Evolutionary conservation across 78 protist species (phyloP), one percentile per base, ranked within the genome.

Genomic region (Dictyostelium capitatum): DNA sequence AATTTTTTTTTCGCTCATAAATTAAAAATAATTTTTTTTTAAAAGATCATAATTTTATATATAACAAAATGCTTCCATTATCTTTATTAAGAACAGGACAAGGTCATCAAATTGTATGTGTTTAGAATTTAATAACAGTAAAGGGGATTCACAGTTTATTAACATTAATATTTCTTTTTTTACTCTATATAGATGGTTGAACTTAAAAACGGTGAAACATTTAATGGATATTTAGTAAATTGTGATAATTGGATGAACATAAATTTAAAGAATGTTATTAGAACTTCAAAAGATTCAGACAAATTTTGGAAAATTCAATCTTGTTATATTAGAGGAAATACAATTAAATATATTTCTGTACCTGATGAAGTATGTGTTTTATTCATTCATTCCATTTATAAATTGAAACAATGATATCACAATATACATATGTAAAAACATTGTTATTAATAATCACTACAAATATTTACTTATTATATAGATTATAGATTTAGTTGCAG

Each of bases 171-270:
- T 46, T 14, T 23, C 23, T 73, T n/a, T 9, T 20, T 47, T 17
- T 20, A 10, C 6, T n/a, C n/a, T n/a, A 12, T 82, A 8, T 37
- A 97, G 99, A 89, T 96, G 54, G 97, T 98, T 5, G 99, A 98
- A 73, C 80, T 98, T 57, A 98, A 98, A 89, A 97, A 96, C 74
- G 99, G 99, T 10, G 99, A 97, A 79, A 97, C 98, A 30, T 97
- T 93, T 97, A 97, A 97, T 83, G 99, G 99, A 3, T 17, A 53
- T 28, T 80, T 98, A 12, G 95, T 80, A 9, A 89, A 69, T 48
- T 98, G 99, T 73, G 99, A 98, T 79, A 85, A 62, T 59, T 97
- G 96, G 96, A 98, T 98, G 99, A 98, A 98, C 79, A 92, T 98
- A 80, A 96, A 80, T 51, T 46, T 98, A 56, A 57, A 79, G 12